Evolutionary conservation across 2,329 filamentous ascomycete species (phyloP).

Genomic region (Colletotrichum abscissum): DNA sequence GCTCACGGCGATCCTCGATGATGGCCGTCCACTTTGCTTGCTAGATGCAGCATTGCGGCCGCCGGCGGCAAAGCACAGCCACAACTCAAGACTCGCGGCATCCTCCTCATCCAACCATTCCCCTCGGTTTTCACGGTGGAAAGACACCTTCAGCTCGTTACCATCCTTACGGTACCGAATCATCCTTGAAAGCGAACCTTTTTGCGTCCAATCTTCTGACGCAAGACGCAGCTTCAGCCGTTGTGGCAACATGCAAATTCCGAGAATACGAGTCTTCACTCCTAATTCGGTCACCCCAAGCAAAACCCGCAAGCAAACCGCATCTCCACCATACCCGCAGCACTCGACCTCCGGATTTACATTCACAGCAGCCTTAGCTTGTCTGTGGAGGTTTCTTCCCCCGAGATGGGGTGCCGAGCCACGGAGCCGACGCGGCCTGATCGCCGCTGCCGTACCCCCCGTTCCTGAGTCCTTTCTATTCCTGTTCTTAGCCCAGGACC

Average conservation of each 20-base stretch:
- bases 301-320: background rate
- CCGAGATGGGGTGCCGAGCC: conserved; percentile 12
- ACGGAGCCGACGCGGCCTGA: conserved; percentile 30
- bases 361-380: background rate
- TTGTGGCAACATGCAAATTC: background rate
- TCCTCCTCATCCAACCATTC: background rate
- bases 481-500: background rate
- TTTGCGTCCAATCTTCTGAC: background rate
- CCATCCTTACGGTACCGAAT: conserved; percentile 48
- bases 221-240: background rate
- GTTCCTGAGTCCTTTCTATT: background rate
- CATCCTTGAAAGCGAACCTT: conserved; percentile 30
- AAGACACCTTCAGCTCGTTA: conserved; percentile 24
- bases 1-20: background rate
- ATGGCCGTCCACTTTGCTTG: background rate
- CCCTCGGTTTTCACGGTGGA: background rate
- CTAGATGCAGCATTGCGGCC: background rate
- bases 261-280: no score
- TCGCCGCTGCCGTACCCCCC: conserved; percentile 1
- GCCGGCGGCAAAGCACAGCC: conserved; percentile 18
- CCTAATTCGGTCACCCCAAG: no score
- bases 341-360: background rate
- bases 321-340: background rate
- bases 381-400: background rate
- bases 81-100: background rate